Evolutionary conservation across 768 basidiomycete genomes (phyloP).

Genomic region (Tricholoma matsutake): DNA sequence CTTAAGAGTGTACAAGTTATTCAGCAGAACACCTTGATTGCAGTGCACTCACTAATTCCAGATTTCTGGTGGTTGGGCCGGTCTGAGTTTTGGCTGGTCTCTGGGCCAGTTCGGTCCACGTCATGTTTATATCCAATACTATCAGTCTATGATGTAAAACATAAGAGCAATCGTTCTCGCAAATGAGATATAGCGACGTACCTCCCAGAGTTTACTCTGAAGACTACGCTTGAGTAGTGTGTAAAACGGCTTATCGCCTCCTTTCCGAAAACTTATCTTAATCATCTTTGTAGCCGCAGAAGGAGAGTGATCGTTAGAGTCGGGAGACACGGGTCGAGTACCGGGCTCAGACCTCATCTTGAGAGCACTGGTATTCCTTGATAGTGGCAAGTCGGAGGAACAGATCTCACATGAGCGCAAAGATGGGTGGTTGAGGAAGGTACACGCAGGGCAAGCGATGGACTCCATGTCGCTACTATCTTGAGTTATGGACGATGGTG

Average conservation of each 20-base stretch:
- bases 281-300: slow-evolving; percentile 46
- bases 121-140: slow-evolving; percentile 10
- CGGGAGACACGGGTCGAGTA: slow-evolving; percentile 59
- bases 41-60: slow-evolving; percentile 47
- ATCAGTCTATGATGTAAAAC: slow-evolving; percentile 11
- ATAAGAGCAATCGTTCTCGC: neutral
- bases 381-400: slow-evolving; percentile 55
- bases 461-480: slow-evolving; percentile 29
- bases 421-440: slow-evolving; percentile 85
- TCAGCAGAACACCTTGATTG: neutral
- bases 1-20: slow-evolving; percentile 1
- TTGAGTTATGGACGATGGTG: slow-evolving; percentile 33
- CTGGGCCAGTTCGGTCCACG: neutral
- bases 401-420: slow-evolving; percentile 84
- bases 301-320: slow-evolving; percentile 34
- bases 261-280: slow-evolving; percentile 87
- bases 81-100: slow-evolving; percentile 1
- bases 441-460: slow-evolving; percentile 81
- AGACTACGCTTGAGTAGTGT: slow-evolving; percentile 67
- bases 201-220: slow-evolving; percentile 76
- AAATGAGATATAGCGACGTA: slow-evolving; percentile 16
- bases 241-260: slow-evolving; percentile 86
- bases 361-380: slow-evolving; percentile 12
- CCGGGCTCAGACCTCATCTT: slow-evolving; percentile 59
- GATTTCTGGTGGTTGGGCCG: slow-evolving; percentile 28